These are phyloP conservation scores for Backusella mclennaniae DNA, from an alignment of 192 early-diverging fungal species.

Conservation along the genomic window DNA sequence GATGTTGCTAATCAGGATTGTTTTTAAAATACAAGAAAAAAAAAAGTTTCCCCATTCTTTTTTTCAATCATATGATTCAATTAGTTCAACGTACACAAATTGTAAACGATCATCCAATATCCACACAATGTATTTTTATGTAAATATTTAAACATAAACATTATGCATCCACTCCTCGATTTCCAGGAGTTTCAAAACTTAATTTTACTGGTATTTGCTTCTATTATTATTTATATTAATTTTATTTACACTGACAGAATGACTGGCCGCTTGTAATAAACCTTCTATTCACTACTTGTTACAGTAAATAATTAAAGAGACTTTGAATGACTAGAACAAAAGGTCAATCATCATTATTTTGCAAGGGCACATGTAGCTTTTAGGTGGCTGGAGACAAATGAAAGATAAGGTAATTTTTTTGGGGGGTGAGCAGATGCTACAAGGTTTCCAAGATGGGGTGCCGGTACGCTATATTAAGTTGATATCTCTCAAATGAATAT, in stretches of 20 bases:
- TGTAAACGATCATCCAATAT: not conserved
- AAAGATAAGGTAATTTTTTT: too few species aligned
- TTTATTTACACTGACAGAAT: not conserved
- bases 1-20: not conserved
- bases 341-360: not conserved
- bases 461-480: too few species aligned
- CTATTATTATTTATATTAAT: not conserved
- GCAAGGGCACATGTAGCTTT: not conserved
- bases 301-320: not conserved
- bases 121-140: not conserved
- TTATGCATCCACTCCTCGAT: not conserved
- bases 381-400: not conserved
- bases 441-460: too few species aligned
- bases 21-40: not conserved
- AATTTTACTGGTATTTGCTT: not conserved
- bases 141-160: not conserved
- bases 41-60: not conserved
- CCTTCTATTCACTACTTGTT: not conserved
- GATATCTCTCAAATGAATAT: too few species aligned
- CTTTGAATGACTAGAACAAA: not conserved
- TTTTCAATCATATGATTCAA: not conserved
- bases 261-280: not conserved
- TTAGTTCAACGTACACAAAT: not conserved
- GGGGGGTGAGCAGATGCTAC: too few species aligned
- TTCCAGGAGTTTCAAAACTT: not conserved